These are phyloP conservation scores for Malus orientalis DNA, from an alignment of 306 rosid genomes.

Conservation along the genomic window DNA sequence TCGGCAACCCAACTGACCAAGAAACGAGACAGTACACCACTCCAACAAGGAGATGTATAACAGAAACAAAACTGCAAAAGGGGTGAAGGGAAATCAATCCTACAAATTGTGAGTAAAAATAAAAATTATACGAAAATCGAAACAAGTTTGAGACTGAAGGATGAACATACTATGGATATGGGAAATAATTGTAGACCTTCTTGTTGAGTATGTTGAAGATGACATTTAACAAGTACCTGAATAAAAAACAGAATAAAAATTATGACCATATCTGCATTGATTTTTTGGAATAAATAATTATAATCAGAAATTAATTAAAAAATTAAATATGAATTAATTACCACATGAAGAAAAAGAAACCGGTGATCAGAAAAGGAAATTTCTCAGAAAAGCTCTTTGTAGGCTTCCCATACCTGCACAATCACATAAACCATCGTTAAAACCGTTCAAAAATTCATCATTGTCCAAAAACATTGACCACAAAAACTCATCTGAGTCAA, in stretches of 20 bases:
- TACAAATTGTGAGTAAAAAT: background rate
- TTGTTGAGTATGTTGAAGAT: slow-evolving; percentile 93
- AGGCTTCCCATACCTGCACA: slow-evolving; percentile 30
- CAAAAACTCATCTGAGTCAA: background rate
- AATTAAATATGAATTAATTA: slow-evolving; percentile 8
- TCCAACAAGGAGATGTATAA: slow-evolving; percentile 81
- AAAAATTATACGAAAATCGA: background rate
- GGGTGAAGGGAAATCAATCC: background rate
- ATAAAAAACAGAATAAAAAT: background rate
- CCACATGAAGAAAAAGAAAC: slow-evolving; percentile 95
- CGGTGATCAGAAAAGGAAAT: slow-evolving; percentile 68
- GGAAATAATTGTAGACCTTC: slow-evolving; percentile 92
- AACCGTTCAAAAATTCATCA: too few species aligned
- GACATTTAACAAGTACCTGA: slow-evolving; percentile 91
- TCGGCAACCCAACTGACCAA: slow-evolving; percentile 87
- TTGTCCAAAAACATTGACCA: too few species aligned
- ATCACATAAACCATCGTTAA: background rate
- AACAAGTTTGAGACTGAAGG: background rate
- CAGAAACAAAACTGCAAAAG: slow-evolving; percentile 74
- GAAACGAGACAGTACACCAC: slow-evolving; percentile 72
- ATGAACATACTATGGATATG: slow-evolving; percentile 77
- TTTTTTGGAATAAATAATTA: background rate
- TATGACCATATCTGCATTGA: background rate
- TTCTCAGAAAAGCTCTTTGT: slow-evolving; percentile 43
- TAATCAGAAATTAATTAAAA: background rate